Base-by-base conservation (phyloP, 2,329 filamentous ascomycete species). In the Colletotrichum falcatum region DNA sequence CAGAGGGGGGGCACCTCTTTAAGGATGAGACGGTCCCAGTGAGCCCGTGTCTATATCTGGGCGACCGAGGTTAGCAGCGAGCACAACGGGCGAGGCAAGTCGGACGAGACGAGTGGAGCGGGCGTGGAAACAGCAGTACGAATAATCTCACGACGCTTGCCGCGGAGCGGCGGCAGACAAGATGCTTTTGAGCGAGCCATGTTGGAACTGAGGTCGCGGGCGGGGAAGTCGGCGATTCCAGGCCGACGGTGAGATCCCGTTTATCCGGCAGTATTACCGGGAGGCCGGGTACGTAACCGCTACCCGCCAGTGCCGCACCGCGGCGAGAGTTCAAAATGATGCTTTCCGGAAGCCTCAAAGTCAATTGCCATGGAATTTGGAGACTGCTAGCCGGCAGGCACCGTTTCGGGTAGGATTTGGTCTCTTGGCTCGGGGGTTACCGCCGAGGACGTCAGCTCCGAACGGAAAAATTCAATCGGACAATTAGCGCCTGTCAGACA, bases 1-100 rank as follows among this genome's bases (percentile, higher is more conserved):
- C 9, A 84, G 73, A 3, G 79, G 78, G 9, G 84, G 83, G 84
- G 83, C 4, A 64, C 56, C 39, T 61, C 35, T 5, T 33, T 30
- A 44, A 73, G 61, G 14, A 72, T 49, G 35, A 72, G 53, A 28
- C 62, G 35, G 12, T 42, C 23, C 23, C 26, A 72, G 28, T 9
- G 33, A 37, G 44, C 46, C 54, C 71, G 71, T 72, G 12, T 1
- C 14, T 14, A 26, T 16, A n/a, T 20, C 20, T 48, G 23, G 8
- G 30, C 20, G 23, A 28, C 3, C 20, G 30, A 23, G 44, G 9
- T 51, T 6, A 12, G 30, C 20, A 12, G 35, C 23, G n/a, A 18
- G 30, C 35, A 28, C 4, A 33, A 5, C 2, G n/a, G 8, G 54
- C n/a, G n/a, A 18, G 20, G 33, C 23, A 30, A 33, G 33, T 23